phyloP scores from a whole-genome alignment of 768 basidiomycete genomes.

The Mycena vitilis region DNA sequence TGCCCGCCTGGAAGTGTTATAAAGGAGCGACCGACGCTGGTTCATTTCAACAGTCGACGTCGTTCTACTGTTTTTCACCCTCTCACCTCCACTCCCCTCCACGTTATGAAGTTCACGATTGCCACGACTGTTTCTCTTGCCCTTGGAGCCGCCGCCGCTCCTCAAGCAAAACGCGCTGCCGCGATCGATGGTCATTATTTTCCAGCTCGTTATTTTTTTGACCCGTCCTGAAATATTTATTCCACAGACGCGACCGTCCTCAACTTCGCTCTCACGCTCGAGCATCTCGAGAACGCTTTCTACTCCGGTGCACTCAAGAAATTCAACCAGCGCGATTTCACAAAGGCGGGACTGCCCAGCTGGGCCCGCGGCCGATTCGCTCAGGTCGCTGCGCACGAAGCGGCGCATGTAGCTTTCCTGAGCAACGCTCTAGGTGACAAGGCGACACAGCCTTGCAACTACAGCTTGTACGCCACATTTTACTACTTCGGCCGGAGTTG shows the following conservation, averaged over 20 bases:
- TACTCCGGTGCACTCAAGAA: slow-evolving; percentile 54
- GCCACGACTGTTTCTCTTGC: slow-evolving; percentile 7
- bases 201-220: neutral
- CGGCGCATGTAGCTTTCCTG: slow-evolving; percentile 57
- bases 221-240: too few species aligned
- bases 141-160: slow-evolving; percentile 18
- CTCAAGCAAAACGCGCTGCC: slow-evolving; percentile 13
- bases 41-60: slow-evolving; percentile 9
- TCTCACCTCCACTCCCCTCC: neutral
- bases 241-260: slow-evolving; percentile 46
- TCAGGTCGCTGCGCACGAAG: slow-evolving; percentile 63
- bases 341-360: slow-evolving; percentile 54
- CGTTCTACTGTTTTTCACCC: slow-evolving; percentile 23
- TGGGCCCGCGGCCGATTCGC: slow-evolving; percentile 60
- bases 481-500: neutral
- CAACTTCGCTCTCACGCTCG: slow-evolving; percentile 58
- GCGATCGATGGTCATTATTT: slow-evolving; percentile 7
- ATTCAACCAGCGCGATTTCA: slow-evolving; percentile 55
- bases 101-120: slow-evolving; percentile 21
- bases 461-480: slow-evolving; percentile 59
- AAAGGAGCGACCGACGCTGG: neutral
- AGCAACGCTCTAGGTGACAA: slow-evolving; percentile 54
- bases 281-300: slow-evolving; percentile 59
- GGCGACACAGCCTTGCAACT: slow-evolving; percentile 67
- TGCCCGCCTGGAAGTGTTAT: neutral